Base-by-base conservation (phyloP, 2,329 filamentous ascomycete genomes). In the Colletotrichum gloeosporioides region DNA sequence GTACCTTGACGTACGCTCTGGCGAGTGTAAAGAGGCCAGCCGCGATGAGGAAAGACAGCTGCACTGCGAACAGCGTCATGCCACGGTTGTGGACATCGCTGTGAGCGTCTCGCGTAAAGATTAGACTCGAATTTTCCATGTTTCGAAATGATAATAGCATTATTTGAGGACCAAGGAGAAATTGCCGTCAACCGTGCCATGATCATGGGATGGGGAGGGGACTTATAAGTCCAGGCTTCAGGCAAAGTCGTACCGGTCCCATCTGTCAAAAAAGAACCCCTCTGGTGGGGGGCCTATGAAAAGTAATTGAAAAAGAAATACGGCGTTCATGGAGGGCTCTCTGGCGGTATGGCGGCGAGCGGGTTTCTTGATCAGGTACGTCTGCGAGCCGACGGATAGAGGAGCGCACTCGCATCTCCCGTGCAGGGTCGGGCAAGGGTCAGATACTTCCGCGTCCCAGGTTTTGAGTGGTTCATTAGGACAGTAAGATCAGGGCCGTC, bases 1-100 rank as follows among this genome's bases (percentile, higher is more conserved):
- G 81, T 1, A 84, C 66, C 72, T 88, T 87, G 62, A 88, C 87
- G 79, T 87, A 89, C 10, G 84, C 84, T 18, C 89, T 85, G 49
- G 89, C 78, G 49, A 84, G 76, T 69, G 87, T 82, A 13, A 85
- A 81, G 22, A 85, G 29, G 73, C 84, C 86, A n/a, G 84, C 80
- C 3, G 85, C 36, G 9, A 80, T 69, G 13, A 87, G 79, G 70
- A 86, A 85, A 1, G 67, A 55, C 18, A 80, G 70, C 73, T 80
- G 79, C 6, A 80, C 78, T 49, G 69, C 75, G 44, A 79, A 80
- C 15, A 80, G 66, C 36, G 71, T 69, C 75, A 76, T 77, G 18
- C 78, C 79, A 18, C 71, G 64, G 34, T 64, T 16, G 8, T 65
- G 65, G 15, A 39, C 18, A 22, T 65, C 70, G 31, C 64, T 29